Evolutionary conservation across 805 yeast genomes (phyloP), one percentile per base, ranked within the genome.

Genomic region (Scheffersomyces spartinae): DNA sequence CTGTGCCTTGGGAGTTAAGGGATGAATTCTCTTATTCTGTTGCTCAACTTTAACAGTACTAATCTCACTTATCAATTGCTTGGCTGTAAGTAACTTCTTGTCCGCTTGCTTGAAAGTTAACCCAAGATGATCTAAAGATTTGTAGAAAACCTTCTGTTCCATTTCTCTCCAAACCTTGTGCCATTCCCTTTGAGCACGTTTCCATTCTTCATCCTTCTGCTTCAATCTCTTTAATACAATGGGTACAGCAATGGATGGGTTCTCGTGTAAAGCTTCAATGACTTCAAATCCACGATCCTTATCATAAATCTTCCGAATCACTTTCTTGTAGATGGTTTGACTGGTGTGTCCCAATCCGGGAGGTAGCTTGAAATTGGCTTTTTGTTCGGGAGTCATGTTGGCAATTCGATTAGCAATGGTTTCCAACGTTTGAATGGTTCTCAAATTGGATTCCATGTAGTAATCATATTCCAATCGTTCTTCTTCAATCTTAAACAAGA

Each of bases 201-300:
- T 81, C 99, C 99, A 91, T 54, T 91, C 98, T 53, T 91, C 97
- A 48, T 91, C 97, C 54, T 91, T 91, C 54, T 91, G 97, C 54
- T 91, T 91, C 47, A 91, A 68, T 45, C 99, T 73, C 40, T 78
- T 82, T 50, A 91, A 62, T 9, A 91, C 93, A 31, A 91, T 75
- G 1, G 98, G 97, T 18, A 91, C 91, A 0, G 98, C 93, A 27
- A 86, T 74, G 2, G 91, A 85, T 2, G 99, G 99, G 42, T 81
- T 80, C 41, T 86, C 95, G 47, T 88, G 96, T 24, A 91, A 60
- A 4, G 97, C 95, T 42, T 85, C 94, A 42, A 91, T 83, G 12
- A 91, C 95, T 55, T 91, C 97, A 43, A 81, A 81, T 1, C 97
- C 97, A 48, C 93, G 77, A 43, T 86, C 95, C 43, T 79, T 80